A percentile compares a stretch with the other conserved stretches of the same genome.
phyloP scores from a whole-genome alignment of 345 rosid genomes.

The Linum lewisii region DNA sequence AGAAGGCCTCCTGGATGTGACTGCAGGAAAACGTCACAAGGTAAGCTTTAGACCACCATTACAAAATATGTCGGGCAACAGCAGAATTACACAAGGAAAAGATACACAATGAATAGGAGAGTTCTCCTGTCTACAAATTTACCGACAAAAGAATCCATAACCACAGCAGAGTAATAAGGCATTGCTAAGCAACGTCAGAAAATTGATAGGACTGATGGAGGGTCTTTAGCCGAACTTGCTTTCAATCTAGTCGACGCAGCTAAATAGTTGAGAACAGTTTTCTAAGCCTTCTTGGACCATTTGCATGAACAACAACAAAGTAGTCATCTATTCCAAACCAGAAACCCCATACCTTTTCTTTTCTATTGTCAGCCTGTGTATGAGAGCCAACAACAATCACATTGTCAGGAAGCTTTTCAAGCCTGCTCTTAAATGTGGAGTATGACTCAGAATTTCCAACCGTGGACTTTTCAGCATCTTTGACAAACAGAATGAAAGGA shows the following conservation, averaged over 20 bases:
- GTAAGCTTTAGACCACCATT: constrained; percentile 1
- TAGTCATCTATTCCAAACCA: no score
- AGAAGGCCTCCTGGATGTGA: constrained; percentile 82
- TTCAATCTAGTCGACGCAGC: no score
- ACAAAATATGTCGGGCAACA: no score
- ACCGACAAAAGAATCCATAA: no score
- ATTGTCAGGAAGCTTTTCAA: constrained; percentile 71
- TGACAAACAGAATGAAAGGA: constrained; percentile 84
- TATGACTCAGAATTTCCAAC: constrained; percentile 59
- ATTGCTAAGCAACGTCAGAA: background rate
- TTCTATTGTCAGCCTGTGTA: constrained; percentile 52
- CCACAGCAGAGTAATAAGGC: no score
- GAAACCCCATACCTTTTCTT: constrained; percentile 58
- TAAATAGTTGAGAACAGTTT: no score
- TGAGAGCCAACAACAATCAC: constrained; percentile 55
- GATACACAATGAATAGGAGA: background rate
- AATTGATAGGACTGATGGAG: background rate
- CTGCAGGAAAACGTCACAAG: constrained; percentile 35
- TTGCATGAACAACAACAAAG: no score
- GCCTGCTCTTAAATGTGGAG: constrained; percentile 50
- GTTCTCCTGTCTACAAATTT: no score
- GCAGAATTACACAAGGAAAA: no score
- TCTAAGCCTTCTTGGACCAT: background rate
- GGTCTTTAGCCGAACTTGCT: no score
- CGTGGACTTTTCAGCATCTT: constrained; percentile 85